Base-by-base conservation (phyloP, 2,329 filamentous ascomycete species). In the Diaporthe sp. region DNA sequence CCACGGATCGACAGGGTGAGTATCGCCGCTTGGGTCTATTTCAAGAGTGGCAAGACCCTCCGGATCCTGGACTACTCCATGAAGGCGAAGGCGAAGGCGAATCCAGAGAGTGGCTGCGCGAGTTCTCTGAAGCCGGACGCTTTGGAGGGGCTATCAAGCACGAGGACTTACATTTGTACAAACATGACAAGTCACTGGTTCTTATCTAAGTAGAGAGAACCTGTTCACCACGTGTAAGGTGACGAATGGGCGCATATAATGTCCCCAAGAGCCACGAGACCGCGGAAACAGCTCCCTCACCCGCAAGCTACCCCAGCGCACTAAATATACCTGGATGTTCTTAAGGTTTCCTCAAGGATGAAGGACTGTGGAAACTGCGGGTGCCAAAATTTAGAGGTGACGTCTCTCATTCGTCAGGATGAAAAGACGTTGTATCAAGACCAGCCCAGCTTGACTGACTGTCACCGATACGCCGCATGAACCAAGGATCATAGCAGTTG, bases 21-120 rank as follows among this genome's bases (percentile, higher is more conserved):
- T 31, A 49, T 49, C 17, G 25, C 15, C 28, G 25, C 61, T 25
- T 20, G 28, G 42, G 25, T 47, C n/a, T 65, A 42, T 47, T 47
- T 65, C 42, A 34, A 31, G 60, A 65, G 17, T 65, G 42, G 42
- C 25, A 47, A 34, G 61, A 65, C 20, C 22, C n/a, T 22, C 42
- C 25, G 12, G 61, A 44, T 34, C 17, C 6, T 47, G 25, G 28
- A 12, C 17, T 22, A 28, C 17, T 47, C 4, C 20, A 49, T n/a
- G 25, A 47, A 65, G 61, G 17, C 15, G 42, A 65, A n/a, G 61
- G 25, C 17, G 42, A 44, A 17, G 61, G 61, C 39, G 61, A 65
- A 31, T 28, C 25, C 34, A 9, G 25, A 28, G 42, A 65, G 17
- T 65, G 42, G 61, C 25, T 47, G 20, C 25, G 42, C 17, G 42